Conservation (phyloP, 2,329 filamentous ascomycete genomes). For the Amauroascus niger region DNA sequence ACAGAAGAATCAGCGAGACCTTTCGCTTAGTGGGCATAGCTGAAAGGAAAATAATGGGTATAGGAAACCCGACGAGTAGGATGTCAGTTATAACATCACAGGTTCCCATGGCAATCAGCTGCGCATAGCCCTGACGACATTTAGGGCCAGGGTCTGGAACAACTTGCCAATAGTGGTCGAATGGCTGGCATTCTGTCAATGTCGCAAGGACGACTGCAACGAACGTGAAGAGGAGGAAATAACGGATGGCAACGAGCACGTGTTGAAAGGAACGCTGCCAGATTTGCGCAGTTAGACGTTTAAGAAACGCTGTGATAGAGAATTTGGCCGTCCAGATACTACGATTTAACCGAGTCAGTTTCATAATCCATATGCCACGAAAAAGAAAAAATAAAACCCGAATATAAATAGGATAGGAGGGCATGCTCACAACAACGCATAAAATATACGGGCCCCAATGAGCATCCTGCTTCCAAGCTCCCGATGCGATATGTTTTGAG, state of each 20-base stretch:
- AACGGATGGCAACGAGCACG: conserved; percentile 61
- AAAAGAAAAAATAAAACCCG: background rate
- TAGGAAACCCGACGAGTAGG: conserved; percentile 75
- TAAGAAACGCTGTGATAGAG: conserved; percentile 84
- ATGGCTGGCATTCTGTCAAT: conserved; percentile 71
- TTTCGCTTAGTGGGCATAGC: conserved; percentile 69
- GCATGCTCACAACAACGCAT: conserved; percentile 70
- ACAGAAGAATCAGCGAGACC: conserved; percentile 66
- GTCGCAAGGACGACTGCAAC: conserved; percentile 70
- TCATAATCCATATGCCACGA: background rate
- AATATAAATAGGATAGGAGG: background rate
- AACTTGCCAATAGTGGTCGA: conserved; percentile 67
- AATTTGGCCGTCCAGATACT: conserved; percentile 90
- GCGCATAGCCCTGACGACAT: conserved; percentile 78
- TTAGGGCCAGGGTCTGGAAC: conserved; percentile 73
- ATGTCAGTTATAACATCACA: conserved; percentile 85
- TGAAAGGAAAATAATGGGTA: conserved; percentile 74
- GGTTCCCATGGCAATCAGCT: conserved; percentile 81
- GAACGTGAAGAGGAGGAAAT: conserved; percentile 69
- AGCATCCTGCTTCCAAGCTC: conserved; percentile 71
- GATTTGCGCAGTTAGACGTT: conserved; percentile 68
- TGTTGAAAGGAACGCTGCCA: conserved; percentile 70
- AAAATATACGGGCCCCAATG: conserved; percentile 70
- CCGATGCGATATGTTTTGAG: conserved; percentile 52
- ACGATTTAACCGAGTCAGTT: conserved; percentile 9